phyloP scores from a whole-genome alignment of 1,284 basidiomycete genomes.

The Pyrrhoderma noxium region DNA sequence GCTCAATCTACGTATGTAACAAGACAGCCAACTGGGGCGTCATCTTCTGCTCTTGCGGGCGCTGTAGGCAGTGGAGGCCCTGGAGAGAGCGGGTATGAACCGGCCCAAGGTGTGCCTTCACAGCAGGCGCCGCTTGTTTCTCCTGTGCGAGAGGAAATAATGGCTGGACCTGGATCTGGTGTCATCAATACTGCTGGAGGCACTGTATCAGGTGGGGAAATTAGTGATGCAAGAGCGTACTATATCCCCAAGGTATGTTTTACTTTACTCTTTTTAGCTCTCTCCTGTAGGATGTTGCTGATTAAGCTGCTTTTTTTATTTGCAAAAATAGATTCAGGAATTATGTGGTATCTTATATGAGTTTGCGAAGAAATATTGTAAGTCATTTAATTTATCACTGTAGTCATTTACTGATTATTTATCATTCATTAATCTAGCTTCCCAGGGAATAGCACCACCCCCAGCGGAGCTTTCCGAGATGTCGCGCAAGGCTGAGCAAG shows the following conservation, averaged over 20 bases:
- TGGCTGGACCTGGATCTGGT: not conserved
- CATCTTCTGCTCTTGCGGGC: not conserved
- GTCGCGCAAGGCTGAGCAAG: slow-evolving; percentile 51
- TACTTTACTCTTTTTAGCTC: slow-evolving; percentile 10
- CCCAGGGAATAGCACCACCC: slow-evolving; percentile 42
- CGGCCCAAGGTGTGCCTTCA: not conserved
- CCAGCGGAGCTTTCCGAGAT: slow-evolving; percentile 56
- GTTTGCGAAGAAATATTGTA: slow-evolving; percentile 62
- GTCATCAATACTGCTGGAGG: not conserved
- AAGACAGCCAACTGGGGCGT: not conserved
- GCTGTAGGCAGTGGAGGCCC: not conserved
- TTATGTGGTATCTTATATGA: slow-evolving; percentile 52
- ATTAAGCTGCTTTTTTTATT: slow-evolving; percentile 17
- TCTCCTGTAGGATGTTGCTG: slow-evolving; percentile 8
- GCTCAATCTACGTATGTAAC: not conserved
- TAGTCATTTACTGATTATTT: slow-evolving; percentile 9
- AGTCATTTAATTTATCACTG: slow-evolving; percentile 21
- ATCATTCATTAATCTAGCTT: slow-evolving; percentile 25
- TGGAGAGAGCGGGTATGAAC: not conserved
- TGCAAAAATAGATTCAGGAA: slow-evolving; percentile 47
- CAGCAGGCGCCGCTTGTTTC: slow-evolving; percentile 4
- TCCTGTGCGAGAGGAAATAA: not conserved
- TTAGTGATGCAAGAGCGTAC: slow-evolving; percentile 15
- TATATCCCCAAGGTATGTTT: slow-evolving; percentile 22
- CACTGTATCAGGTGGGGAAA: not conserved